These are phyloP conservation scores for Candida montana DNA, from an alignment of 805 yeast species.

Conservation along the genomic window DNA sequence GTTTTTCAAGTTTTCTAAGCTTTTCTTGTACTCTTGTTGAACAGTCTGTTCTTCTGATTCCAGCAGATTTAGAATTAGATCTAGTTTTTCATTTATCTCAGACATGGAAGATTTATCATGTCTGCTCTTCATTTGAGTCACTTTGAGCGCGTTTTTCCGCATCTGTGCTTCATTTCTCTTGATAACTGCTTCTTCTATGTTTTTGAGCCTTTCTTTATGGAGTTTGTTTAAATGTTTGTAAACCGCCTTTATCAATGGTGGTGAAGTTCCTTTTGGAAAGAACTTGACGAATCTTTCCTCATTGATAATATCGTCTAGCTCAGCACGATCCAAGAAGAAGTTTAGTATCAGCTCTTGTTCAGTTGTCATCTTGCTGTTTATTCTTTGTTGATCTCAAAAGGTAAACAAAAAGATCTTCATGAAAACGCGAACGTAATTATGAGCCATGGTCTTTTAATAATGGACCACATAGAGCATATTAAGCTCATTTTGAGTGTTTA, in stretches of 20 bases:
- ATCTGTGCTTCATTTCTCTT: not conserved
- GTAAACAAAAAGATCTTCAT: not conserved
- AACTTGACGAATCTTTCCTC: constrained; percentile 7
- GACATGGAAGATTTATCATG: not conserved
- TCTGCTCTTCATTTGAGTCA: not conserved
- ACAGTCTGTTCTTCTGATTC: constrained; percentile 21
- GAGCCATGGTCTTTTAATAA: too few relatives aligned
- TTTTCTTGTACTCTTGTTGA: constrained; percentile 21
- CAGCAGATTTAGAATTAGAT: constrained; percentile 24
- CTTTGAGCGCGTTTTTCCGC: not conserved
- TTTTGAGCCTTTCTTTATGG: constrained; percentile 1
- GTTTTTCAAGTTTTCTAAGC: not conserved
- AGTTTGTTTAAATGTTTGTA: constrained; percentile 8
- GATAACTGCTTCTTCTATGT: constrained; percentile 7
- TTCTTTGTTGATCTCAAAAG: not conserved
- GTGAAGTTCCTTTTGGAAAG: constrained; percentile 15
- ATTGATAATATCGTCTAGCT: constrained; percentile 6
- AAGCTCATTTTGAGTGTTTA: too few relatives aligned
- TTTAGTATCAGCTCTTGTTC: constrained; percentile 14
- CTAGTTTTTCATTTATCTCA: constrained; percentile 21
- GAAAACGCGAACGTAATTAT: too few relatives aligned
- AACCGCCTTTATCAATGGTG: constrained; percentile 1
- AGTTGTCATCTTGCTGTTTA: constrained; percentile 10
- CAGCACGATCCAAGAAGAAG: constrained; percentile 17
- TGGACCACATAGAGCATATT: too few relatives aligned